Evolutionary conservation across 257 asterid species (phyloP), one percentile per base, ranked within the genome.

Genomic region (Jacaranda mimosifolia): DNA sequence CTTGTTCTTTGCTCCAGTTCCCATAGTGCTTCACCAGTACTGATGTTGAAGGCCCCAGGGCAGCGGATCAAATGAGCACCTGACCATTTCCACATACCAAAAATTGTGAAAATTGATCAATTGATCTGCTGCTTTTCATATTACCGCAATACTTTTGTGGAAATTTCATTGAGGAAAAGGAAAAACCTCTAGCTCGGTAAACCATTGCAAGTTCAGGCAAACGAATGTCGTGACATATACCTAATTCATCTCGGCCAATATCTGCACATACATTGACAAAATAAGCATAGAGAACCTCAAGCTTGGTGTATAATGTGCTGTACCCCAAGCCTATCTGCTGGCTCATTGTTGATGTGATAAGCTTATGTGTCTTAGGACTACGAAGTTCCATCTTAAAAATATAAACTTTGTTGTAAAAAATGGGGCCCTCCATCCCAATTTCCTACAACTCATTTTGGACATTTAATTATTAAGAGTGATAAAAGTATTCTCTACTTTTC

Each of bases 161-260:
- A 59, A 7, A 15, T 12, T 5, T 13, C 65, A 39, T 43, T 11
- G 26, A 59, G 7, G 40, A 38, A 60, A 49, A 42, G 4, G 17
- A 12, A 15, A 60, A 0, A 84, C 86, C 87, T 87, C 84, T 64
- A 15, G 42, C 81, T 51, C 77, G 49, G 48, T 80, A 82, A 15
- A 77, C 6, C 88, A 84, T 82, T 35, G 89, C 82, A 15, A 87
- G 87, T 75, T 84, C 87, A 4, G 88, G 88, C 74, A 87, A 84
- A 76, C 84, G 75, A 15, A 86, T 74, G 78, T 82, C 88, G 49
- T 86, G 88, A 72, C 87, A 84, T 64, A 87, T 84, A 39, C 87
- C 91, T 21, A 84, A 64, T 55, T 85, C 89, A 40, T 82, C 64
- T n/a, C 77, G 17, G 35, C 87, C 87, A 42, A 83, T 79, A 57